Percentiles rank a stretch among this genome's conserved stretches.
Evolutionary conservation across 2,329 filamentous ascomycete species (phyloP).

Genomic region (Dactylonectria macrodidyma): DNA sequence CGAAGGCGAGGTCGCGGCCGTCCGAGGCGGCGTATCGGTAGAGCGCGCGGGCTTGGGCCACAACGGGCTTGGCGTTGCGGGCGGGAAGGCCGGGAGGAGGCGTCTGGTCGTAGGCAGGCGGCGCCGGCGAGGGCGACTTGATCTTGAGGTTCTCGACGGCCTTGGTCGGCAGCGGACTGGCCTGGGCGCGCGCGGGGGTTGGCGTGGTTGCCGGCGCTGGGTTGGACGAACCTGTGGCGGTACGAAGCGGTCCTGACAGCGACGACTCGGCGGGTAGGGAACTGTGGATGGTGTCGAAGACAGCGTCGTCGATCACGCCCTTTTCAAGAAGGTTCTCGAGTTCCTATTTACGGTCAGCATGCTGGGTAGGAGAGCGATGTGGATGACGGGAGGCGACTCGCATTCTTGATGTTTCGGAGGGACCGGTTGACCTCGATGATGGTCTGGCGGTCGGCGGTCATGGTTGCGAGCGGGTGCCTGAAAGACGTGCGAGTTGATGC

Average conservation of each 20-base stretch:
- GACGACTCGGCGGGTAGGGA: slow-evolving; percentile 82
- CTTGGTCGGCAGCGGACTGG: slow-evolving; percentile 51
- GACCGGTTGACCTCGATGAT: slow-evolving; percentile 85
- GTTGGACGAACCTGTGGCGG: slow-evolving; percentile 54
- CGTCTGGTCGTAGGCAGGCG: slow-evolving; percentile 68
- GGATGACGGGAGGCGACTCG: slow-evolving; percentile 54
- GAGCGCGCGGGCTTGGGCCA: slow-evolving; percentile 83
- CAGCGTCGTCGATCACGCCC: slow-evolving; percentile 81
- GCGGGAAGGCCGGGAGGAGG: slow-evolving; percentile 58
- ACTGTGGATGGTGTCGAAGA: slow-evolving; percentile 81
- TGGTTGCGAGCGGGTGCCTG: slow-evolving; percentile 45
- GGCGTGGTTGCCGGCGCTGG: slow-evolving; percentile 50
- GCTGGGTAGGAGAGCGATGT: neutral
- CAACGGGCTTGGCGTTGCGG: slow-evolving; percentile 67
- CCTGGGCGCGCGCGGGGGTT: slow-evolving; percentile 47
- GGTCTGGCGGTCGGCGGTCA: slow-evolving; percentile 69
- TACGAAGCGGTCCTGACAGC: slow-evolving; percentile 65
- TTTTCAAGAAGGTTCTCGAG: slow-evolving; percentile 91
- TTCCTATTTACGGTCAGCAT: slow-evolving; percentile 70
- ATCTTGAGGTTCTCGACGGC: slow-evolving; percentile 61
- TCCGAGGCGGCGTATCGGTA: slow-evolving; percentile 88
- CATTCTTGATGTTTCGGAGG: slow-evolving; percentile 88
- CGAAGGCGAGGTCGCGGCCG: slow-evolving; percentile 84
- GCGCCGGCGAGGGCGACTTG: slow-evolving; percentile 55
- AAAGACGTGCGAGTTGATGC: neutral